A percentile compares a stretch with the other conserved stretches of the same genome.
Evolutionary conservation across 768 basidiomycete genomes (phyloP).

Genomic region (Strobilomyces dryophilus): DNA sequence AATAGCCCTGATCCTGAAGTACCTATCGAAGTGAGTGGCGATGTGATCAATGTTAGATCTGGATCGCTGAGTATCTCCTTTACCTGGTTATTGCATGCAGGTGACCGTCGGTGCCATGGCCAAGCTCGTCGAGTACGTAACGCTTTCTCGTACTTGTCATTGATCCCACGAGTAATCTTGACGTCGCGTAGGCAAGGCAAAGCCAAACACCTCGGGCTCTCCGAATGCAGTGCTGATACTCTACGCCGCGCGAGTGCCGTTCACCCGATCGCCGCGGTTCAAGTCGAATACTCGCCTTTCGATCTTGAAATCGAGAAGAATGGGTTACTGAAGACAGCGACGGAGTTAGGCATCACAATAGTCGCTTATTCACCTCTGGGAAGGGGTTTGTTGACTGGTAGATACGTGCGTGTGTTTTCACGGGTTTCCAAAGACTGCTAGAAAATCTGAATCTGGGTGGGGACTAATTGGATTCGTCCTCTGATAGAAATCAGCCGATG

Average conservation of each 20-base stretch:
- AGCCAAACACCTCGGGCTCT: conserved; percentile 49
- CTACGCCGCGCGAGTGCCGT: conserved; percentile 48
- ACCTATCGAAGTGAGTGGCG: background rate
- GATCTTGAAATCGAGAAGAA: conserved; percentile 38
- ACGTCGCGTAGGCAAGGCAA: conserved; percentile 32
- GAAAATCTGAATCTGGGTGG: background rate
- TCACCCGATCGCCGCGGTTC: conserved; percentile 47
- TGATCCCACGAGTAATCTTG: background rate
- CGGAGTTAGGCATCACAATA: conserved; percentile 45
- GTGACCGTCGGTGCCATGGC: conserved; percentile 47
- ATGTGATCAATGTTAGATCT: background rate
- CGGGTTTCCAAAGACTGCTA: background rate
- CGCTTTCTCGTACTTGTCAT: background rate
- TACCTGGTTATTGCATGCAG: conserved; percentile 9
- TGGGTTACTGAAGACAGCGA: background rate
- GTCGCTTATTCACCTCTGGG: conserved; percentile 53
- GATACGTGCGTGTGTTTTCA: conserved; percentile 31
- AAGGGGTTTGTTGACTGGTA: conserved; percentile 47
- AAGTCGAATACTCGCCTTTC: conserved; percentile 52
- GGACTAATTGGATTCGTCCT: background rate
- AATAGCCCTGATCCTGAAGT: conserved; percentile 1
- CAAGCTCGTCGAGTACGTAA: conserved; percentile 45
- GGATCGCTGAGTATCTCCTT: background rate
- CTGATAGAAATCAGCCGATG: conserved; percentile 30
- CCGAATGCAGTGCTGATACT: conserved; percentile 44